These are phyloP conservation scores for Lasiosphaeris hirsuta DNA, from an alignment of 495 filamentous ascomycete species.

Conservation along the genomic window DNA sequence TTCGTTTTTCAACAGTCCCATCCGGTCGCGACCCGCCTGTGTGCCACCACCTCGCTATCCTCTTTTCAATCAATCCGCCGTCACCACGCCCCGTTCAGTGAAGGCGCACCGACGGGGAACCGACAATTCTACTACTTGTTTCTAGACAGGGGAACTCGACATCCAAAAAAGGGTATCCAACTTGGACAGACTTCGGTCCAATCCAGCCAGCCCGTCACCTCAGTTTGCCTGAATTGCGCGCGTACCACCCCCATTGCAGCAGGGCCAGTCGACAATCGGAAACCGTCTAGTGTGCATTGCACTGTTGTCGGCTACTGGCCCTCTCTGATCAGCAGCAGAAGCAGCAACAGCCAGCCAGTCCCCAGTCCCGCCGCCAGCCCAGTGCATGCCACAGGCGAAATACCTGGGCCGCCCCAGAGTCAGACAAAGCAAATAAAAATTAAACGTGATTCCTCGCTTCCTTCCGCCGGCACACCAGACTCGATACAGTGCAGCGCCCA, in stretches of 20 bases:
- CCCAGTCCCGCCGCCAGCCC: constrained; percentile 13
- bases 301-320: constrained; percentile 22
- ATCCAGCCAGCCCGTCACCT: constrained; percentile 24
- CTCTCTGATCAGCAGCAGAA: constrained; percentile 11
- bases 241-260: neutral
- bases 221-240: constrained; percentile 13
- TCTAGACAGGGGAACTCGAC: constrained; percentile 41
- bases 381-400: constrained; percentile 32
- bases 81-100: constrained; percentile 56
- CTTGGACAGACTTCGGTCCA: constrained; percentile 29
- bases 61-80: constrained; percentile 59
- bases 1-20: constrained; percentile 46
- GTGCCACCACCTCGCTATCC: constrained; percentile 55
- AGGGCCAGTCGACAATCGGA: too few relatives aligned
- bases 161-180: constrained; percentile 33
- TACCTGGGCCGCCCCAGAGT: constrained; percentile 29
- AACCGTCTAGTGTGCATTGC: constrained; percentile 13
- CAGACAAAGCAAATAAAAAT: constrained; percentile 40
- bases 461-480: constrained; percentile 49
- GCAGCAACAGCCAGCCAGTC: constrained; percentile 2
- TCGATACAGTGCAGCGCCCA: constrained; percentile 51
- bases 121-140: constrained; percentile 38
- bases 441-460: constrained; percentile 43
- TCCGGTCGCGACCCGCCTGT: constrained; percentile 43
- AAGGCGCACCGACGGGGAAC: constrained; percentile 24